Conservation (phyloP, 2,329 filamentous ascomycete species). For the Aplosporella prunicola region DNA sequence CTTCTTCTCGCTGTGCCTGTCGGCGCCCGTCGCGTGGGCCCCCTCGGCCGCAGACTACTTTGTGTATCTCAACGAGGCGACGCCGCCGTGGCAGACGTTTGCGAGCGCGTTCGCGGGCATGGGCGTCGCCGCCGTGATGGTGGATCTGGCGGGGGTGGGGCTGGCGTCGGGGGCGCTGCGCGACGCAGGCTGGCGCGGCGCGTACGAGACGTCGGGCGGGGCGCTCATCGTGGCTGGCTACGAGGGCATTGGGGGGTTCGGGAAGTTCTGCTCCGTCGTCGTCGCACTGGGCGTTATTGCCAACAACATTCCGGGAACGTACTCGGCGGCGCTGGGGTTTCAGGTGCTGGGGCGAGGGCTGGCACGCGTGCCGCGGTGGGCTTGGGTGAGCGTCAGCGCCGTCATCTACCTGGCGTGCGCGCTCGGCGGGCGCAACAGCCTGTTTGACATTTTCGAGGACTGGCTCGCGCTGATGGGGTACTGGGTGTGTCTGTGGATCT, state of each 20-base stretch:
- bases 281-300: conserved; percentile 34
- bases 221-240: conserved; percentile 32
- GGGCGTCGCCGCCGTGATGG: conserved; percentile 24
- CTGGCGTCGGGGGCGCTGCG: neutral
- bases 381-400: conserved; percentile 34
- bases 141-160: conserved; percentile 18
- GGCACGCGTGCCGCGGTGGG: conserved; percentile 28
- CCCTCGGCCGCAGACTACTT: conserved; percentile 31
- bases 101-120: conserved; percentile 29
- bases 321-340: conserved; percentile 36
- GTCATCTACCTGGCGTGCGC: conserved; percentile 35
- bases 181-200: conserved; percentile 14
- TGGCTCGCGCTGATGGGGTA: conserved; percentile 37
- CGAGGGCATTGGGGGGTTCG: conserved; percentile 31
- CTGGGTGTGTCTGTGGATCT: conserved; percentile 36
- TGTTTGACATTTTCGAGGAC: conserved; percentile 30
- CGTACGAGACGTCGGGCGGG: conserved; percentile 26
- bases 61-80: conserved; percentile 33
- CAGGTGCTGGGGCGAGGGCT: conserved; percentile 16
- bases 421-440: conserved; percentile 33
- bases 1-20: conserved; percentile 30
- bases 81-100: conserved; percentile 29
- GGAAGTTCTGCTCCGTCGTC: conserved; percentile 35
- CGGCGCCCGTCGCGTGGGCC: conserved; percentile 20
- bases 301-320: conserved; percentile 37